phyloP scores from a whole-genome alignment of 495 filamentous ascomycete genomes.

The Penicillium tannophilum region DNA sequence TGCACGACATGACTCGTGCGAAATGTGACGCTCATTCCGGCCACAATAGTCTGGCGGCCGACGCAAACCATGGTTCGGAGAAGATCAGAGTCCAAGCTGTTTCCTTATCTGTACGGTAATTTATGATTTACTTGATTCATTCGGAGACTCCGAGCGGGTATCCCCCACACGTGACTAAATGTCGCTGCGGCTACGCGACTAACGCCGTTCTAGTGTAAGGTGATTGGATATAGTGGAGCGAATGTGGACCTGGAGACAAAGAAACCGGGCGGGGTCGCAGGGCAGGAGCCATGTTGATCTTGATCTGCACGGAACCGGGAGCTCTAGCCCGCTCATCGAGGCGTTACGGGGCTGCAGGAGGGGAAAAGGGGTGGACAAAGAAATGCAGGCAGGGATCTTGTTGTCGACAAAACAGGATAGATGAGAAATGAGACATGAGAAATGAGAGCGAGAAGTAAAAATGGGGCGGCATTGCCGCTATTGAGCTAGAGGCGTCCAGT shows the following conservation, averaged over 20 bases:
- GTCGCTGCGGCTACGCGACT: slow-evolving; percentile 23
- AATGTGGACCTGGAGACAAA: slow-evolving; percentile 8
- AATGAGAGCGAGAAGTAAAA: neutral
- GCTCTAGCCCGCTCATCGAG: slow-evolving; percentile 20
- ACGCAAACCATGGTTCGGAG: neutral
- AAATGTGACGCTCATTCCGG: slow-evolving; percentile 15
- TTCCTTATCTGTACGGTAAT: slow-evolving; percentile 1
- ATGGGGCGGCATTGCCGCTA: slow-evolving; percentile 4
- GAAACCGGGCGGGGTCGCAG: slow-evolving; percentile 9
- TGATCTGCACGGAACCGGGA: slow-evolving; percentile 36
- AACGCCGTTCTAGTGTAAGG: neutral
- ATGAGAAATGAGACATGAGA: neutral
- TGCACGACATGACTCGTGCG: slow-evolving; percentile 33
- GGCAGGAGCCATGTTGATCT: slow-evolving; percentile 29
- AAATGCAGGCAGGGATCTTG: slow-evolving; percentile 4
- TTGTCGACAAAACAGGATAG: neutral
- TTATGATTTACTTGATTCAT: neutral
- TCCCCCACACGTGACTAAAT: slow-evolving; percentile 22
- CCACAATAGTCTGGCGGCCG: neutral
- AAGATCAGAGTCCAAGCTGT: slow-evolving; percentile 2
- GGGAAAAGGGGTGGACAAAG: slow-evolving; percentile 5
- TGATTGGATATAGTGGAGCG: slow-evolving; percentile 18
- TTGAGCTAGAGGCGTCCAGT: slow-evolving; percentile 5
- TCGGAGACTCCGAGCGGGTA: slow-evolving; percentile 1
- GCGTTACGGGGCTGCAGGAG: slow-evolving; percentile 10